Percentiles rank a stretch among this genome's conserved stretches.
phyloP scores from a whole-genome alignment of 176 grass and related monocot genomes.

The Elaeis guineensis region DNA sequence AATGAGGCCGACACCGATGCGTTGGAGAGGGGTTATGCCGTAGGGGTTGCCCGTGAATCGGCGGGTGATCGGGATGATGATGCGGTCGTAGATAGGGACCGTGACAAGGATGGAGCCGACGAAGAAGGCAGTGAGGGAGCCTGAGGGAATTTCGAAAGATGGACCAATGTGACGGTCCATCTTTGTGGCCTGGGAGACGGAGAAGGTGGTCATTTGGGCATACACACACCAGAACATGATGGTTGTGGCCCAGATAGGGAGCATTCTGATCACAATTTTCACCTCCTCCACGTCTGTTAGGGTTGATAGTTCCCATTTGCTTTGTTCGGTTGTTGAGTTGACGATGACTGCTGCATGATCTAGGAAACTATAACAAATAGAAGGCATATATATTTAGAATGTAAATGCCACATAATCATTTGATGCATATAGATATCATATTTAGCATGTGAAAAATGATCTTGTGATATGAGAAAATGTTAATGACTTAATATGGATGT shows the following conservation, averaged over 20 bases:
- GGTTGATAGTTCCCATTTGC: constrained; percentile 62
- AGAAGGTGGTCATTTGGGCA: constrained; percentile 98
- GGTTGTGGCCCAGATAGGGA: constrained; percentile 86
- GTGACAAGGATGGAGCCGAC: constrained; percentile 85
- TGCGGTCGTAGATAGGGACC: constrained; percentile 67
- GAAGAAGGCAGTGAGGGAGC: constrained; percentile 89
- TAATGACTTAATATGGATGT: too few relatives aligned
- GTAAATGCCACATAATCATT: too few relatives aligned
- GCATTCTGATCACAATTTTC: constrained; percentile 64
- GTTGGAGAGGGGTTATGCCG: constrained; percentile 78
- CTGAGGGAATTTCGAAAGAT: constrained; percentile 65
- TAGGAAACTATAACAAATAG: constrained; percentile 40
- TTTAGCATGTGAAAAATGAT: too few relatives aligned
- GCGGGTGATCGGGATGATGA: constrained; percentile 45
- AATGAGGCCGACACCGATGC: constrained; percentile 60
- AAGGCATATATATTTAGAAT: too few relatives aligned
- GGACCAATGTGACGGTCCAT: constrained; percentile 69
- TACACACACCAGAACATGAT: constrained; percentile 99
- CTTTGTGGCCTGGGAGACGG: constrained; percentile 75
- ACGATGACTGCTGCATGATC: constrained; percentile 76
- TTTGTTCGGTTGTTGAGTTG: constrained; percentile 11
- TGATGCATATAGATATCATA: too few relatives aligned
- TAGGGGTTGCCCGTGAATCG: constrained; percentile 51
- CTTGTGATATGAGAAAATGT: too few relatives aligned
- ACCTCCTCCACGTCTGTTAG: constrained; percentile 93